phyloP scores from a whole-genome alignment of 768 basidiomycete genomes.

The Leccinum aurantiacum region DNA sequence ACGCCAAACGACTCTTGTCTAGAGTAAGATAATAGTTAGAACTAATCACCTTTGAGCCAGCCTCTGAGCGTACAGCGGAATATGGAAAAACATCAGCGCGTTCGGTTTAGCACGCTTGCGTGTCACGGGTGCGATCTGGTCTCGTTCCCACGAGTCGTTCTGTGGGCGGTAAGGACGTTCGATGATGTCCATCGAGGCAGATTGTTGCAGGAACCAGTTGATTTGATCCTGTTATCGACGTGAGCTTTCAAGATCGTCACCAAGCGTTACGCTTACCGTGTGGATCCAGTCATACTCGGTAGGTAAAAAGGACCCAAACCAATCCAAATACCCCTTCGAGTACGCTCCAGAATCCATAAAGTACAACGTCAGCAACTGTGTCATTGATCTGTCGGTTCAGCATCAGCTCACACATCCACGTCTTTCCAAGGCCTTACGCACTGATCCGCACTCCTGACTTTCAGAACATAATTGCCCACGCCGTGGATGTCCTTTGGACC shows the following conservation, averaged over 20 bases:
- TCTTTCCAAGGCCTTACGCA: conserved; percentile 40
- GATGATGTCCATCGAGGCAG: conserved; percentile 70
- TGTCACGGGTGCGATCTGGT: conserved; percentile 55
- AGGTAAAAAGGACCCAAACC: conserved; percentile 57
- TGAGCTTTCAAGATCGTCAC: not conserved
- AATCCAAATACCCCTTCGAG: conserved; percentile 56
- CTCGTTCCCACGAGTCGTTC: conserved; percentile 65
- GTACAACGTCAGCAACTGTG: conserved; percentile 86
- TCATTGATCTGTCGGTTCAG: conserved; percentile 63
- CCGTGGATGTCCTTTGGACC: conserved; percentile 88
- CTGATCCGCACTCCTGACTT: conserved; percentile 82
- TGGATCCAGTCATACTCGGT: conserved; percentile 87
- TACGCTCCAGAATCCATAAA: conserved; percentile 89
- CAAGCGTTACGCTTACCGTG: conserved; percentile 41
- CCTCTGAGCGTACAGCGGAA: conserved; percentile 67
- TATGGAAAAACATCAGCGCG: conserved; percentile 97
- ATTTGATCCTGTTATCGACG: conserved; percentile 57
- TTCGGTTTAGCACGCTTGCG: conserved; percentile 85
- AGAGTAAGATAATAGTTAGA: not conserved
- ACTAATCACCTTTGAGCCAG: not conserved
- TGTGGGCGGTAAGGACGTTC: conserved; percentile 85
- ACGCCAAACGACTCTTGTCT: conserved; percentile 74
- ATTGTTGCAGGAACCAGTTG: conserved; percentile 87
- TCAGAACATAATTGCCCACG: conserved; percentile 87
- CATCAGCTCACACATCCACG: conserved; percentile 7